A percentile compares a stretch with the other conserved stretches of the same genome.
phyloP scores from a whole-genome alignment of 495 filamentous ascomycete species.

The Daldinia loculata region DNA sequence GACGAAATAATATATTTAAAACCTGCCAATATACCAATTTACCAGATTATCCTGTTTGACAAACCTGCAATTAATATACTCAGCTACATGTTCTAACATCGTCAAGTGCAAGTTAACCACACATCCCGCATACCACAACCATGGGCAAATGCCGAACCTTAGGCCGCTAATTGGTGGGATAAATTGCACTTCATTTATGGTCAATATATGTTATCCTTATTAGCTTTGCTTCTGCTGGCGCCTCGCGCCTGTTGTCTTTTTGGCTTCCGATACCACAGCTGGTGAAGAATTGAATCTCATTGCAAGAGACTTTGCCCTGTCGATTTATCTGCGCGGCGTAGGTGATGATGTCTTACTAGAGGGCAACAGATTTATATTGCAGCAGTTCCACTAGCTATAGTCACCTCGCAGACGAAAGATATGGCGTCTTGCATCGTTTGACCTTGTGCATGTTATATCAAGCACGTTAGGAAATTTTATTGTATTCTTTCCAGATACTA shows the following conservation, averaged over 20 bases:
- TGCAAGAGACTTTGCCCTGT: neutral
- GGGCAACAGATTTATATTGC: neutral
- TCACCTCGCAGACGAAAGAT: neutral
- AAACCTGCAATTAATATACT: constrained; percentile 17
- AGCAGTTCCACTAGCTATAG: neutral
- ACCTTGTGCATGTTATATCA: neutral
- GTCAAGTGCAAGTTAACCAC: neutral
- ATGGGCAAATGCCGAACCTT: constrained; percentile 6
- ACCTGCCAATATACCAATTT: constrained; percentile 8
- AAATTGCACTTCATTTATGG: constrained; percentile 24
- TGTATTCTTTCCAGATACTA: too few relatives aligned
- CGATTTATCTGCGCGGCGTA: neutral
- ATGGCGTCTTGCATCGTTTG: neutral
- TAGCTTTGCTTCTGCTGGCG: neutral
- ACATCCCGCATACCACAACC: neutral
- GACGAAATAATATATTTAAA: constrained; percentile 1
- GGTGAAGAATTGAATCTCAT: neutral
- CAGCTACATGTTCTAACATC: constrained; percentile 4
- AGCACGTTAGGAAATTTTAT: neutral
- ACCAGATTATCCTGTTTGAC: neutral
- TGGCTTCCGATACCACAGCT: neutral
- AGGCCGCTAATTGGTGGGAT: constrained; percentile 1
- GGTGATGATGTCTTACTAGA: neutral
- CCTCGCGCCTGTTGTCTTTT: neutral
- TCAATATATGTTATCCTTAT: constrained; percentile 4